These are phyloP conservation scores for Rhizopogon salebrosus DNA, from an alignment of 768 basidiomycete species.

Conservation along the genomic window DNA sequence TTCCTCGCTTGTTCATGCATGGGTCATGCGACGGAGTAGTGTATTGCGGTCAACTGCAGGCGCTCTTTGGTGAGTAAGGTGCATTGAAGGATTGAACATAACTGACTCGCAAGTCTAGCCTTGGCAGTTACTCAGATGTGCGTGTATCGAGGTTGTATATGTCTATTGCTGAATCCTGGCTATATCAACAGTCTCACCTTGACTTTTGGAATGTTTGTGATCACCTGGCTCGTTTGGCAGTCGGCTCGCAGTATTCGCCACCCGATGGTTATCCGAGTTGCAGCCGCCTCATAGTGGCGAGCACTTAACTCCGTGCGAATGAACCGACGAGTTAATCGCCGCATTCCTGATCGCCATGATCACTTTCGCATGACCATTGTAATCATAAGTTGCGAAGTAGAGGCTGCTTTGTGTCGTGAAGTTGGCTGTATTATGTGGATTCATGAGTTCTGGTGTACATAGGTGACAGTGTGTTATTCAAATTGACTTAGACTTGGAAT, in stretches of 20 bases:
- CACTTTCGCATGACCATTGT: neutral
- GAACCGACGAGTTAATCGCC: neutral
- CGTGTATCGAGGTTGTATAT: slow-evolving; percentile 13
- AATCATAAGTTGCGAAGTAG: neutral
- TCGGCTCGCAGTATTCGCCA: slow-evolving; percentile 36
- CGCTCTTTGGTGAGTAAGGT: slow-evolving; percentile 45
- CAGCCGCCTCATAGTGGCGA: neutral
- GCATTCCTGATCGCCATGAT: neutral
- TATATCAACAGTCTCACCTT: slow-evolving; percentile 34
- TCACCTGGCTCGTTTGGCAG: slow-evolving; percentile 50
- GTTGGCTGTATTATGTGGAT: neutral
- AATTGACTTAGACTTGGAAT: too few relatives aligned
- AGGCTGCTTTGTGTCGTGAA: neutral
- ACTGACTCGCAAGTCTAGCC: slow-evolving; percentile 23
- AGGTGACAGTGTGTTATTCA: neutral
- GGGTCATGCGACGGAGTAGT: slow-evolving; percentile 36
- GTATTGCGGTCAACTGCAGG: slow-evolving; percentile 54
- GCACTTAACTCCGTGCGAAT: neutral
- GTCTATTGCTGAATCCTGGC: slow-evolving; percentile 12
- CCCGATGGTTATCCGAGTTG: slow-evolving; percentile 21
- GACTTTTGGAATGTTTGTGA: slow-evolving; percentile 41
- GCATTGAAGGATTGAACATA: neutral
- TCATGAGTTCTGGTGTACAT: neutral
- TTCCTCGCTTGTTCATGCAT: slow-evolving; percentile 38
- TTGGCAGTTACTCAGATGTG: slow-evolving; percentile 52